Conservation (phyloP, 2,329 filamentous ascomycete genomes). For the Fusarium tanahbumbuense region DNA sequence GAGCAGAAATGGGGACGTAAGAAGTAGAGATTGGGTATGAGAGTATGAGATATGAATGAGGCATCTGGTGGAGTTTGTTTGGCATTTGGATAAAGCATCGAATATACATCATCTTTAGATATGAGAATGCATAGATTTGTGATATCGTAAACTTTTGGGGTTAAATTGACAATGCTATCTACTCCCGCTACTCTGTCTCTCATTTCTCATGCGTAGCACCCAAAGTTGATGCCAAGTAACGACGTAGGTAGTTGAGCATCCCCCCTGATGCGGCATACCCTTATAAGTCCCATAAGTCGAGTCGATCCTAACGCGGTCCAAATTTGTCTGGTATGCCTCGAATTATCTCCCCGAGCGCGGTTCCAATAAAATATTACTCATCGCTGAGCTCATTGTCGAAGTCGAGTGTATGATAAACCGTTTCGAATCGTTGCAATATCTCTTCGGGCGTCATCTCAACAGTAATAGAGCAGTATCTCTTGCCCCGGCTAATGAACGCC, state of each 20-base stretch:
- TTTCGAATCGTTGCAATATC: not conserved
- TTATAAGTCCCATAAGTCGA: not conserved
- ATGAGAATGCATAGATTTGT: not conserved
- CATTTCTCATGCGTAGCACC: not conserved
- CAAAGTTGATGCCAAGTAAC: not conserved
- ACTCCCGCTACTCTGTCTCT: not conserved
- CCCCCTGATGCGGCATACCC: not conserved
- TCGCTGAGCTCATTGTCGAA: too few relatives aligned
- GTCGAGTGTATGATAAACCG: too few relatives aligned
- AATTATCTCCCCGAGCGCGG: too few relatives aligned
- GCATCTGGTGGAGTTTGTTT: constrained; percentile 18
- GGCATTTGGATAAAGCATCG: constrained; percentile 1
- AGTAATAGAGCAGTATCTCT: not conserved
- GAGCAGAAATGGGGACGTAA: constrained; percentile 47
- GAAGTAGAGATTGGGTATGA: not conserved
- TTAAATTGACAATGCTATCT: not conserved
- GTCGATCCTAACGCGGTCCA: too few relatives aligned
- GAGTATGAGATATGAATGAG: constrained; percentile 16
- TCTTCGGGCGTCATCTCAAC: accelerated
- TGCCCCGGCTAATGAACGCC: not conserved
- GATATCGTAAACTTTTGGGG: too few relatives aligned
- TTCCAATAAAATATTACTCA: too few relatives aligned
- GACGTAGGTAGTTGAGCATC: too few relatives aligned
- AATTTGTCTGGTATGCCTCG: too few relatives aligned
- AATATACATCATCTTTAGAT: not conserved